These are phyloP conservation scores for Rhizophagus clarus DNA, from an alignment of 192 early-diverging fungal species.

Conservation along the genomic window DNA sequence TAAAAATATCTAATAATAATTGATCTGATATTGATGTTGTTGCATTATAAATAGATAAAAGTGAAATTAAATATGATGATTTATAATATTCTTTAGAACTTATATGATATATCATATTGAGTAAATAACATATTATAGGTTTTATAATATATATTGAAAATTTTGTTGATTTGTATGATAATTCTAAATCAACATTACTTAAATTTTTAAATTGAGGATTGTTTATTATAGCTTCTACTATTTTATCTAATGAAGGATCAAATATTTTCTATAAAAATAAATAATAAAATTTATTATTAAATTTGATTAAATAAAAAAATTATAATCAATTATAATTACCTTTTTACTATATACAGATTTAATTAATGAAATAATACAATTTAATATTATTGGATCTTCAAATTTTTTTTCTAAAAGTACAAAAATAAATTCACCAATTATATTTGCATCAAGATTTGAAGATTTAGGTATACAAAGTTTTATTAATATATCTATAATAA, in stretches of 20 bases:
- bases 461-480: constrained; percentile 7
- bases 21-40: constrained; percentile 57
- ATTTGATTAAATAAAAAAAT: neutral
- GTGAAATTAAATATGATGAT: constrained; percentile 46
- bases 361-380: constrained; percentile 43
- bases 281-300: neutral
- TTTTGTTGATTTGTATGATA: constrained; percentile 32
- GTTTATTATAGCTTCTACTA: constrained; percentile 46
- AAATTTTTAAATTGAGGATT: constrained; percentile 42
- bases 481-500: constrained; percentile 19
- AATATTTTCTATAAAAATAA: constrained; percentile 13
- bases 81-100: constrained; percentile 54
- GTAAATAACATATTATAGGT: constrained; percentile 49
- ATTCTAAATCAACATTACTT: no score
- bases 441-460: constrained; percentile 35
- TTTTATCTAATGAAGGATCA: constrained; percentile 40
- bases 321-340: neutral
- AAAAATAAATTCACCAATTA: constrained; percentile 45
- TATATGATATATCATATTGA: constrained; percentile 53
- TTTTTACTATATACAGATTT: constrained; percentile 42
- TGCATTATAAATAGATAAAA: constrained; percentile 61
- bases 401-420: constrained; percentile 42
- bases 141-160: constrained; percentile 42
- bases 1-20: constrained; percentile 55
- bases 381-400: constrained; percentile 43